Evolutionary conservation across 2,329 filamentous ascomycete genomes (phyloP), one percentile per base, ranked within the genome.

Genomic region (Colletotrichum sansevieriae): DNA sequence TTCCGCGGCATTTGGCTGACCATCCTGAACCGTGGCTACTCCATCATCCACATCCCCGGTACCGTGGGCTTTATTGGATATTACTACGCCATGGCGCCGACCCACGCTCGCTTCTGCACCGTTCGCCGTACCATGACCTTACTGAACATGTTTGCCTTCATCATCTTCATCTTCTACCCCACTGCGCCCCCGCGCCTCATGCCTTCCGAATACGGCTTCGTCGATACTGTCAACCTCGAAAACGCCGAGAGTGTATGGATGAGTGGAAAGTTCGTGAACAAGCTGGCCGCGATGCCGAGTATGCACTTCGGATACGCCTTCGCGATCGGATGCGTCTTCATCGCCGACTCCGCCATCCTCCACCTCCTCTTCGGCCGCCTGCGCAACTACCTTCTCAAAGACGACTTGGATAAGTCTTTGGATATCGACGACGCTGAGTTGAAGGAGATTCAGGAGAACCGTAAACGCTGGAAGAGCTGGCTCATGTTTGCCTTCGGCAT

Each of bases 161-260:
- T 86, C 70, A 82, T 88, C 68, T 91, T 91, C 74, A 87, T 86
- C n/a, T 77, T 87, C 25, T 90, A 86, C 80, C 88, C 88, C 10
- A 89, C 87, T 75, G 90, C 90, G 87, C 88, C 88, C 1, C 88
- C 88, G 61, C 83, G 88, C 11, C 80, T 90, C 59, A 81, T 90
- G 63, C 90, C 87, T 6, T 80, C 83, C 15, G 81, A 91, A 74
- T 90, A 83, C 66, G 86, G 86, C 4, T 90, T 90, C 72, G 82
- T 88, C 65, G 88, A 90, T 71, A 89, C 86, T 1, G 88, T 90
- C 12, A 87, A 88, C 70, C 79, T 82, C 55, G 74, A 75, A 41
- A 74, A 73, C 18, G 81, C 80, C 43, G 83, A 87, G 75, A 91
- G 88, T 71, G 88, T 92, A 1, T 92, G 90, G 90, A 92, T 86